phyloP scores from a whole-genome alignment of 495 filamentous ascomycete genomes.

The Aspergillus baeticus region DNA sequence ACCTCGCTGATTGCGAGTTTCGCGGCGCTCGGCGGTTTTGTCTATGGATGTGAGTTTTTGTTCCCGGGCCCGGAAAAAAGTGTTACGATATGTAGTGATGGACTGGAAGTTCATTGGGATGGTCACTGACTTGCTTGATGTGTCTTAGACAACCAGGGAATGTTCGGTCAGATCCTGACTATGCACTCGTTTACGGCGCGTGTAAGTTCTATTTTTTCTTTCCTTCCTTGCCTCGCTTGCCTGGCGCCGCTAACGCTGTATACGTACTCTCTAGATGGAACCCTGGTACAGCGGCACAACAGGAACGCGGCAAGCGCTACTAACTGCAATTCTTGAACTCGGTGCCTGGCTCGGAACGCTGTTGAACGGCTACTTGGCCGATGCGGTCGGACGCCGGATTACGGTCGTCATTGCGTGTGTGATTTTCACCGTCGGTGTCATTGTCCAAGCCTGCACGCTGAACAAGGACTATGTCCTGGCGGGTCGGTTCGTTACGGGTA shows the following conservation, averaged over 20 bases:
- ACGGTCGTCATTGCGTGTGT: conserved; percentile 28
- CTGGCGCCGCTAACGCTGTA: background rate
- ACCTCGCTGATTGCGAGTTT: background rate
- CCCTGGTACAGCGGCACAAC: background rate
- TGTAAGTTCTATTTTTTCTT: too few species aligned
- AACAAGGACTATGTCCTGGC: conserved; percentile 56
- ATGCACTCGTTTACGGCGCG: background rate
- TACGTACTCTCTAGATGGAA: background rate
- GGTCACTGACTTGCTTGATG: background rate
- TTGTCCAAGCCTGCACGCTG: conserved; percentile 49
- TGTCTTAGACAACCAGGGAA: background rate
- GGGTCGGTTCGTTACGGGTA: conserved; percentile 70
- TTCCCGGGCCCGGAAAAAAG: background rate
- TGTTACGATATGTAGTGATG: too few species aligned
- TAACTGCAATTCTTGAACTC: conserved; percentile 66
- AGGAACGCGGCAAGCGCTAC: background rate
- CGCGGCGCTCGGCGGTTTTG: background rate
- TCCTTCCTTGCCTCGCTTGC: too few species aligned
- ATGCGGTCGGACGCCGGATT: background rate
- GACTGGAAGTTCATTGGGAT: background rate
- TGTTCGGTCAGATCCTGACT: conserved; percentile 1
- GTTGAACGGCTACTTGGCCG: conserved; percentile 59
- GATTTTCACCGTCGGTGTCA: conserved; percentile 69
- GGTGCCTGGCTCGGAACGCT: conserved; percentile 76
- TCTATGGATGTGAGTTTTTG: conserved; percentile 1